Evolutionary conservation across 2,329 filamentous ascomycete species (phyloP), one percentile per base, ranked within the genome.

Genomic region (Pseudocercospora ulei): DNA sequence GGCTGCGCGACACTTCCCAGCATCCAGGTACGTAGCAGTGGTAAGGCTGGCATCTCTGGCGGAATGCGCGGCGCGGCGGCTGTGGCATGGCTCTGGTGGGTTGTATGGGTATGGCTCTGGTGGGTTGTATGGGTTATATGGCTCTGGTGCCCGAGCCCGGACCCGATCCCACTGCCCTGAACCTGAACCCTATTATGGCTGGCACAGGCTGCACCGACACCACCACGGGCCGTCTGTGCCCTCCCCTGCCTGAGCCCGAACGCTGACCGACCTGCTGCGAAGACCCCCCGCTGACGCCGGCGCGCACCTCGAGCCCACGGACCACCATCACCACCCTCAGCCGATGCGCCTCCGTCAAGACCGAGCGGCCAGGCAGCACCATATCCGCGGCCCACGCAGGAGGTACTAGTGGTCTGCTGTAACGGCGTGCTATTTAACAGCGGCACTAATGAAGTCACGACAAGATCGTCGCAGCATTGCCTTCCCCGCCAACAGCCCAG

Each of bases 321-420:
- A 29, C 6, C 41, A 41, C 39, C 18, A 29, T 4, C 41, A 41
- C 39, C 18, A 23, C 30, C 4, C 24, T 47, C 25, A 38, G 33
- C 38, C 31, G 45, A 9, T 42, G 45, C 35, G 37, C 39, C 3
- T 36, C 38, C 9, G 38, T 44, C 9, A 47, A 30, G 40, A 51
- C 5, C 24, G 24, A 7, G 24, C 24, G 4, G 12, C 24, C n/a
- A n/a, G n/a, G n/a, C n/a, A n/a, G n/a, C n/a, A n/a, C n/a, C n/a
- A n/a, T n/a, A n/a, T n/a, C n/a, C n/a, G n/a, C n/a, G n/a, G n/a
- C n/a, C n/a, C n/a, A 13, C 20, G 17, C 30, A 8, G 30, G 30
- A 22, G 18, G 18, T 33, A 14, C 7, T 13, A 28, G 2, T 13
- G 7, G 7, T n/a, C 11, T 19, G 14, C 19, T 17, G 7, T 17